These are phyloP conservation scores for Leccinum incarnatum DNA, from an alignment of 768 basidiomycete species.

Conservation along the genomic window DNA sequence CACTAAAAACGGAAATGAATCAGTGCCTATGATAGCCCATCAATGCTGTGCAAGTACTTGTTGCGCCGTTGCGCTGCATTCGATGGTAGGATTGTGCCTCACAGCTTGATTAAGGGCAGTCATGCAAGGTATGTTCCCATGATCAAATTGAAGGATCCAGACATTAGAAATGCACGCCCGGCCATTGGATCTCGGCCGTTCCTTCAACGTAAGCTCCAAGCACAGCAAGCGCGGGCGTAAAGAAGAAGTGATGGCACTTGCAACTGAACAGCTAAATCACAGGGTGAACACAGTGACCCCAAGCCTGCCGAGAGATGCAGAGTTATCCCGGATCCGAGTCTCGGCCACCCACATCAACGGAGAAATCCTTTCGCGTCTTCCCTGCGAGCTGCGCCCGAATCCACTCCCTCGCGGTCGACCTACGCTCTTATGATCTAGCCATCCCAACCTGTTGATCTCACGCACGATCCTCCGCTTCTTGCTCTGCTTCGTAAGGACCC, in stretches of 20 bases:
- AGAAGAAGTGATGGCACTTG: background rate
- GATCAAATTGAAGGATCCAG: no score
- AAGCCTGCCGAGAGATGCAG: no score
- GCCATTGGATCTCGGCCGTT: no score
- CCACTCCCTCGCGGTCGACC: slow-evolving; percentile 72
- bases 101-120: background rate
- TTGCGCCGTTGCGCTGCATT: background rate
- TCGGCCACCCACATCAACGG: slow-evolving; percentile 69
- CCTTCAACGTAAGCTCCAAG: no score
- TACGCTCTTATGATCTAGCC: slow-evolving; percentile 73
- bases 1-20: background rate
- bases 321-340: background rate
- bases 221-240: no score
- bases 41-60: background rate
- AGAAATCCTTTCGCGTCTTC: slow-evolving; percentile 95
- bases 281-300: no score
- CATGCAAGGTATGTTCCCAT: background rate
- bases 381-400: slow-evolving; percentile 80
- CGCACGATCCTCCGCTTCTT: slow-evolving; percentile 93
- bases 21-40: background rate
- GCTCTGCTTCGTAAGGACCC: slow-evolving; percentile 92
- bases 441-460: slow-evolving; percentile 72
- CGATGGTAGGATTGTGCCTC: background rate
- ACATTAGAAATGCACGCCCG: no score
- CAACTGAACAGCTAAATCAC: no score